Base-by-base conservation (phyloP, 2,329 filamentous ascomycete species). In the Aspergillus phoenicis region DNA sequence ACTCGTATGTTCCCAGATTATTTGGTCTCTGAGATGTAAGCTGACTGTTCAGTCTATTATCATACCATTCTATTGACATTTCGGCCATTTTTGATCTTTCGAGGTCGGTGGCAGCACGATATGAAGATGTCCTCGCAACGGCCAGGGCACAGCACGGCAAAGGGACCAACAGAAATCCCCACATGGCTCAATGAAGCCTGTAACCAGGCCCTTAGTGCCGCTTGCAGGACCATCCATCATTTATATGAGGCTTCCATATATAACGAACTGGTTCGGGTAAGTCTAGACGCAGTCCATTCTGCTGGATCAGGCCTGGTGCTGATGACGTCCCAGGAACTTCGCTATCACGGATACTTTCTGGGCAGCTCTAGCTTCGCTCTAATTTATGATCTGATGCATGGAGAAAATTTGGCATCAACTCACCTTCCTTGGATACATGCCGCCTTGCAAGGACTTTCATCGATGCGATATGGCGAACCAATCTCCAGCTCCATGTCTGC, bases 141-240 rank as follows among this genome's bases (percentile, higher is more conserved):
- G 2, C 26, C 60, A n/a, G 49, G 22, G 13, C 43, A 20, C 5
- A 57, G 41, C 20, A 30, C 30, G 3, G 38, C 57, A 4, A 70
- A 68, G 59, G 66, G 64, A 20, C 64, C 68, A 4, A 67, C 65
- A 3, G 68, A 71, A 33, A 70, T 70, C 1, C 75, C 75, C 10
- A 57, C 67, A 10, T 81, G 79, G 79, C 70, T 81, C 1, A 77
- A 81, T 30, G 78, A 75, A 36, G 80, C 79, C 8, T 81, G 80
- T 38, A 75, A 78, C 41, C 73, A 78, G 52, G 77, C 76, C 4
- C 60, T 81, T 3, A 75, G 77, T 22, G 77, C 78, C 4, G 78
- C 80, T 1, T 75, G 75, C 51, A 74, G 75, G 51, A 76, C 75
- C 0, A 75, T 81, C 11, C 77, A 76, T 22, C 77, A 78, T 52